A percentile compares a stretch with the other conserved stretches of the same genome.
Evolutionary conservation across 331 rosid species (phyloP).

Genomic region (Quercus tomentella): DNA sequence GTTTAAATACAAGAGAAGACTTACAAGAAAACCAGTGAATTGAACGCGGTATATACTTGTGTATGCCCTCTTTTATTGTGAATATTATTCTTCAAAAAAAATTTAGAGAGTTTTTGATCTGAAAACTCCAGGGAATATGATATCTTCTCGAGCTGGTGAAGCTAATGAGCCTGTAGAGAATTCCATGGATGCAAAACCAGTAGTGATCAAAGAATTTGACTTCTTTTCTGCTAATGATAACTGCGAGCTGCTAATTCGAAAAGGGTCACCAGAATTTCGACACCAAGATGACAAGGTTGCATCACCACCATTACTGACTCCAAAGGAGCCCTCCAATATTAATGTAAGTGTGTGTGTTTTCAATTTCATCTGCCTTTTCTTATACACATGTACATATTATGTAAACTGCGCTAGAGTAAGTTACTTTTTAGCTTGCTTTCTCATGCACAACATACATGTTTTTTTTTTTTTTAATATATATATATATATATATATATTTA

Average conservation of each 20-base stretch:
- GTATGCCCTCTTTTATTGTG: not conserved
- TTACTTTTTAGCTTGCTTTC: no score
- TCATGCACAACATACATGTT: not conserved
- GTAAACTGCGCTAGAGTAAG: not conserved
- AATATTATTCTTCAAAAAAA: not conserved
- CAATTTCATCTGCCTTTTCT: not conserved
- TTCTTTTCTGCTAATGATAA: not conserved
- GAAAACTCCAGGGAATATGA: not conserved
- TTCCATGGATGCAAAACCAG: not conserved
- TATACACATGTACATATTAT: not conserved
- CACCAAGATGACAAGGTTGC: not conserved
- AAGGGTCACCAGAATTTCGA: not conserved
- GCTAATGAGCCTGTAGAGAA: not conserved
- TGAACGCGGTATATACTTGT: no score
- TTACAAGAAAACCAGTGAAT: not conserved
- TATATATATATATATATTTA: no score
- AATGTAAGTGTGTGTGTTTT: not conserved
- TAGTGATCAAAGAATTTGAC: not conserved
- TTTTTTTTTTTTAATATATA: no score
- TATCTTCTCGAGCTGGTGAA: not conserved
- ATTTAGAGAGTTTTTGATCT: not conserved
- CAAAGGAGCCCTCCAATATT: not conserved
- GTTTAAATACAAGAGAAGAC: not conserved
- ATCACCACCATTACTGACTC: not conserved
- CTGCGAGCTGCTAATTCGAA: not conserved